Base-by-base conservation (phyloP, 495 filamentous ascomycete genomes). In the Aspergillus asperescens region DNA sequence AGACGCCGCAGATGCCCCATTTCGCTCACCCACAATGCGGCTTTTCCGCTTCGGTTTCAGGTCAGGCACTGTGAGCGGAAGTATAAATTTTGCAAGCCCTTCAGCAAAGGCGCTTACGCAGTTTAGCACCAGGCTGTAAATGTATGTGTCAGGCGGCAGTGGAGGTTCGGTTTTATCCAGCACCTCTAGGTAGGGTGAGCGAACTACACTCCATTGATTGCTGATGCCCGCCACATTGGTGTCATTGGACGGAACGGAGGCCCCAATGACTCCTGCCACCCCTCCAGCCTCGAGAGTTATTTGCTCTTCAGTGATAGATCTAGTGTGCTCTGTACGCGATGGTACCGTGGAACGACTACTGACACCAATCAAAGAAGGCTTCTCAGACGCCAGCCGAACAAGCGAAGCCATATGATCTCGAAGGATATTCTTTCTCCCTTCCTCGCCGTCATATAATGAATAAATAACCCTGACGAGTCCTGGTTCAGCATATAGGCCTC, bases 131-230 rank as follows among this genome's bases (percentile, higher is more conserved):
- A 98, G 77, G 58, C 85, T 86, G 68, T 98, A 96, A 23, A 96
- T 79, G 61, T 98, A 98, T 0, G 94, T 94, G 45, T 96, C 90
- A 1, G 93, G 93, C 34, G 93, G 78, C 7, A 67, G 48, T 4
- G 92, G 89, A 4, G 93, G 78, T 27, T 97, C 92, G 3, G 81
- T 76, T 65, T 98, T 98, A 70, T 98, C 93, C 9, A 97, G 80
- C 43, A 95, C 86, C 50, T 98, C 93, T 32, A 97, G 86, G 63
- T 90, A 97, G 20, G 91, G 84, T 16, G 88, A 89, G 48, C 89
- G 77, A 59, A 94, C 81, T 18, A 85, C 77, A 72, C 94, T 97
- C 91, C 90, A 96, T 59, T 91, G 85, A 23, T 73, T 81, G 66
- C 89, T 95, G 59, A 98, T 89, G 5, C 89, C 93, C 37, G 76